Evolutionary conservation across 306 rosid genomes (phyloP).

Genomic region (Inga leiocalycina): DNA sequence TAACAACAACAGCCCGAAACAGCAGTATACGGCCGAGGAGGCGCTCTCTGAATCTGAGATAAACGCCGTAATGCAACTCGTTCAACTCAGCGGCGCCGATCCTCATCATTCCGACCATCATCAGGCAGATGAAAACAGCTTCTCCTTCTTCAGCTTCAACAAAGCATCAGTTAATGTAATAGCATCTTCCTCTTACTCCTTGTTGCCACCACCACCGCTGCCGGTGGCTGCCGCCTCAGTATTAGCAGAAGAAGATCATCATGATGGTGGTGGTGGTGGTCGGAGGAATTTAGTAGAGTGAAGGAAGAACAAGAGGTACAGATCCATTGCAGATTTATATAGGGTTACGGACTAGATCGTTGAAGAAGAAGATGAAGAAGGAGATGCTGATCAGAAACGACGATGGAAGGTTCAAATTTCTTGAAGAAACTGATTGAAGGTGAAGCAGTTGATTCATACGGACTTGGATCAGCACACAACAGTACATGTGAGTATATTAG

Average conservation of each 20-base stretch:
- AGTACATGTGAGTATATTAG: not conserved
- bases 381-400: not conserved
- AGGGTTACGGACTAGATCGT: conserved; percentile 13
- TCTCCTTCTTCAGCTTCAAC: not conserved
- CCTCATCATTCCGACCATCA: not conserved
- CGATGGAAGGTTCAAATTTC: not conserved
- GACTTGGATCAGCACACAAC: no score
- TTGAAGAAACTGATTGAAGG: no score
- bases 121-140: not conserved
- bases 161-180: not conserved
- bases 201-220: not conserved
- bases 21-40: no score
- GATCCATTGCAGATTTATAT: conserved; percentile 29
- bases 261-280: not conserved
- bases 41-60: conserved; percentile 37
- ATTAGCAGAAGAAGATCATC: conserved; percentile 28
- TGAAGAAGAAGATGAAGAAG: not conserved
- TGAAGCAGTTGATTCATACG: no score
- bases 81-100: conserved; percentile 46
- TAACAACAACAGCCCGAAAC: not conserved
- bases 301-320: conserved; percentile 27
- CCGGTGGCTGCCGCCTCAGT: not conserved
- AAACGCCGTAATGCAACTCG: conserved; percentile 46
- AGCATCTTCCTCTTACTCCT: not conserved
- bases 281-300: not conserved